Conservation (phyloP, 768 basidiomycete genomes). For the Cystobasidium ongulense region DNA sequence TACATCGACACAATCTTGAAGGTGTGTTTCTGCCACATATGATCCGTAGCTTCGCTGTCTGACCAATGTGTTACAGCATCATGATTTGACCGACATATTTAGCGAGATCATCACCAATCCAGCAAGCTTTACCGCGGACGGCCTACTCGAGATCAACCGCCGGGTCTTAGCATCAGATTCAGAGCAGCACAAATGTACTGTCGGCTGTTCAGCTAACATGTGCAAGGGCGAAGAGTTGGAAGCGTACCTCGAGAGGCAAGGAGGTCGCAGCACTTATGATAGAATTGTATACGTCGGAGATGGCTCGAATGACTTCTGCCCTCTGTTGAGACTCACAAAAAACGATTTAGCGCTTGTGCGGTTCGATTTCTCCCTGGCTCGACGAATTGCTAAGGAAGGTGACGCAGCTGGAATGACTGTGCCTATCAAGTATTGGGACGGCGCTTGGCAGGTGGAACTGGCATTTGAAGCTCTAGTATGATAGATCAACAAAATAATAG, state of each 20-base stretch:
- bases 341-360: constrained; percentile 78
- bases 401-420: constrained; percentile 22
- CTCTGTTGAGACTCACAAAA: constrained; percentile 66
- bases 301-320: constrained; percentile 91
- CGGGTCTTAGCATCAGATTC: constrained; percentile 56
- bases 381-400: constrained; percentile 67
- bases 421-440: constrained; percentile 29
- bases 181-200: constrained; percentile 65
- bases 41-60: background rate
- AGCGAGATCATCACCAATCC: constrained; percentile 85
- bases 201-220: constrained; percentile 94
- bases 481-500: background rate
- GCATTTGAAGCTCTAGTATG: constrained; percentile 14
- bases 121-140: constrained; percentile 65
- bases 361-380: constrained; percentile 65
- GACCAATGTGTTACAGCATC: constrained; percentile 52
- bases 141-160: constrained; percentile 66
- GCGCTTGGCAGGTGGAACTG: constrained; percentile 25
- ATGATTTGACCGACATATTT: constrained; percentile 65
- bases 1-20: constrained; percentile 85
- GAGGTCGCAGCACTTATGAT: constrained; percentile 55
- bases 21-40: constrained; percentile 48
- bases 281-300: constrained; percentile 86
- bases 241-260: constrained; percentile 61
- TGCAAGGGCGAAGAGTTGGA: constrained; percentile 98